Evolutionary conservation across 306 rosid genomes (phyloP).

Genomic region (Quercus dentata): DNA sequence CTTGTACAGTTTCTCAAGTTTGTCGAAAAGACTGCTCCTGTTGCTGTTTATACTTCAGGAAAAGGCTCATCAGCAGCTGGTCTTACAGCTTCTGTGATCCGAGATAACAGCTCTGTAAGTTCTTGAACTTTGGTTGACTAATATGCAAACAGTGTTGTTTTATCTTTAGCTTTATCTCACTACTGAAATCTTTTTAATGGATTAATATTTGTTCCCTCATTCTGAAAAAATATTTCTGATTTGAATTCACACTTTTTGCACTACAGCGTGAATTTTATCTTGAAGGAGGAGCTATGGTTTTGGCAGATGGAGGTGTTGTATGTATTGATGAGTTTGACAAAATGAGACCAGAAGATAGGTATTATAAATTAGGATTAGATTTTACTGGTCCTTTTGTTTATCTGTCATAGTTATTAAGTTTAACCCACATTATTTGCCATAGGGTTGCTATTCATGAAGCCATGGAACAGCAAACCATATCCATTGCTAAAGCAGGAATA

Average conservation of each 20-base stretch:
- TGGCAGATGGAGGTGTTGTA: constrained; percentile 99
- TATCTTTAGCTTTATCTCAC: constrained; percentile 13
- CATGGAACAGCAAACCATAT: constrained; percentile 98
- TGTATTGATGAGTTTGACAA: constrained; percentile 99
- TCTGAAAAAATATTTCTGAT: constrained; percentile 21
- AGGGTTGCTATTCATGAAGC: constrained; percentile 99
- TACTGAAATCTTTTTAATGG: background rate
- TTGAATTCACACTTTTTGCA: constrained; percentile 17
- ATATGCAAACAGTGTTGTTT: background rate
- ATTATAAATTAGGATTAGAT: constrained; percentile 18
- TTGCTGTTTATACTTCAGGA: constrained; percentile 97
- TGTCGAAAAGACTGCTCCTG: constrained; percentile 95
- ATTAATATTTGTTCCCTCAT: background rate
- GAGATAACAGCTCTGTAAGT: constrained; percentile 83
- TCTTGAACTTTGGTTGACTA: constrained; percentile 22
- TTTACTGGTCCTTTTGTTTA: constrained; percentile 7
- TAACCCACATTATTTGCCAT: constrained; percentile 12
- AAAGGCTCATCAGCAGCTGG: constrained; percentile 99
- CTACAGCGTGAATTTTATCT: constrained; percentile 96
- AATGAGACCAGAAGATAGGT: constrained; percentile 99
- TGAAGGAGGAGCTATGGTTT: constrained; percentile 99
- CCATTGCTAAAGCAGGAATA: constrained; percentile 99
- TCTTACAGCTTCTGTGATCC: constrained; percentile 94
- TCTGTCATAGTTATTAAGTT: background rate
- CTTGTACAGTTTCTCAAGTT: constrained; percentile 84